Evolutionary conservation across 371 early-diverging fungal genomes (phyloP), one percentile per base, ranked within the genome.

Genomic region (Chytridiales sp.): DNA sequence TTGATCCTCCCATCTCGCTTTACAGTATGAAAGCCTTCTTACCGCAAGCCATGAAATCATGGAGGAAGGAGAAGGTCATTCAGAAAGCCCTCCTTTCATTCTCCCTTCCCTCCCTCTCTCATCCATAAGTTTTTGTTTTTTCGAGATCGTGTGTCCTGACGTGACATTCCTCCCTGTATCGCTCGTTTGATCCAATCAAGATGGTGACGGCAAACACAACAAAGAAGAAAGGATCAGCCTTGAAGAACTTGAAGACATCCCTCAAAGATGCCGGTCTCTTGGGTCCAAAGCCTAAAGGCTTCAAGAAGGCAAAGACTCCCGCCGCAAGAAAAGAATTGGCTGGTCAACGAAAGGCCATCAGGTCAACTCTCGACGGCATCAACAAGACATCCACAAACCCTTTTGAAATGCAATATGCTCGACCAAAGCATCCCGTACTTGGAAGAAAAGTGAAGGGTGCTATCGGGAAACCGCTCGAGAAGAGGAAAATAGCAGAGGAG

Each of bases 391-490:
- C 56, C 30, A 39, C 78, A 62, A 97, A 95, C 72, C 96, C 95
- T 1, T 97, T 94, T 61, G 98, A 97, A 62, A 70, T 87, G 60
- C 89, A 94, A 70, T 68, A 83, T 31, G 85, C 83, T 53, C 78
- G 77, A 21, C 59, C 47, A 35, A 94, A 97, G 76, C 86, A 92
- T 66, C 86, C 89, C 39, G 87, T 95, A 6, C 66, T 95, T n/a
- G 90, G 89, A n/a, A 79, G 92, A 26, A 91, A 88, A 65, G 80
- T 89, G 52, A 93, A 91, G 61, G 94, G 94, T 54, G 75, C 75
- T 3, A 66, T 69, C 19, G 98, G 97, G 1, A 87, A 86, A 47
- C 96, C 97, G 1, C 83, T 87, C 0, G 56, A 85, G 53, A 83
- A 87, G 17, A 85, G 90, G 62, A 91, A 93, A 69, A 73, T 84